Percentiles rank a stretch among this genome's conserved stretches.
Conservation (phyloP, 192 early-diverging fungal genomes). For the Piromyces finnis region DNA sequence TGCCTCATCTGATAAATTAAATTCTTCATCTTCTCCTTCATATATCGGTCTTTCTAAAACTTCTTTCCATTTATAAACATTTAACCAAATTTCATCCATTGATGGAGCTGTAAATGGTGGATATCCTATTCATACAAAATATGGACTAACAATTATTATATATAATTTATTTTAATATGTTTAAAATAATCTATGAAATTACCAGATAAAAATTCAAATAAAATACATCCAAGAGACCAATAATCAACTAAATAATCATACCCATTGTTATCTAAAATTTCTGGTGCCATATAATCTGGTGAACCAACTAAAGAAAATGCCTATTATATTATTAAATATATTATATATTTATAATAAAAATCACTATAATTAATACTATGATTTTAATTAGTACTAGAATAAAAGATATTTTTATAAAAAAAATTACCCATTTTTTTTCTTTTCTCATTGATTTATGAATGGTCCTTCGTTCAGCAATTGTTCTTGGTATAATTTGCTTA, state of each 20-base stretch:
- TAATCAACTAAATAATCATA: constrained; percentile 56
- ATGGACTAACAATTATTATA: too few relatives aligned
- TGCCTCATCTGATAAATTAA: constrained; percentile 53
- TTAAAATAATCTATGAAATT: not conserved
- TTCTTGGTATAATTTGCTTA: constrained; percentile 5
- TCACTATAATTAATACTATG: too few relatives aligned
- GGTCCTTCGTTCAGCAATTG: constrained; percentile 12
- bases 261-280: constrained; percentile 40
- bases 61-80: constrained; percentile 63
- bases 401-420: not conserved
- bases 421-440: constrained; percentile 10
- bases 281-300: constrained; percentile 89
- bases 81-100: constrained; percentile 62
- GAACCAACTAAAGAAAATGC: constrained; percentile 47
- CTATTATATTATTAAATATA: not conserved
- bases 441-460: constrained; percentile 16
- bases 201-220: constrained; percentile 54
- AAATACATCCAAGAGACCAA: constrained; percentile 58
- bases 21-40: constrained; percentile 53
- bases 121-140: constrained; percentile 17
- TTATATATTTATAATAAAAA: too few relatives aligned
- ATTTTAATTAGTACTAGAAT: too few relatives aligned
- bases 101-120: constrained; percentile 52
- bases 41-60: constrained; percentile 66
- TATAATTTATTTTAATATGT: not conserved